A percentile compares a stretch with the other conserved stretches of the same genome.
Evolutionary conservation across 164 flowering plant genomes (phyloP).

Genomic region (Taxillus chinensis): DNA sequence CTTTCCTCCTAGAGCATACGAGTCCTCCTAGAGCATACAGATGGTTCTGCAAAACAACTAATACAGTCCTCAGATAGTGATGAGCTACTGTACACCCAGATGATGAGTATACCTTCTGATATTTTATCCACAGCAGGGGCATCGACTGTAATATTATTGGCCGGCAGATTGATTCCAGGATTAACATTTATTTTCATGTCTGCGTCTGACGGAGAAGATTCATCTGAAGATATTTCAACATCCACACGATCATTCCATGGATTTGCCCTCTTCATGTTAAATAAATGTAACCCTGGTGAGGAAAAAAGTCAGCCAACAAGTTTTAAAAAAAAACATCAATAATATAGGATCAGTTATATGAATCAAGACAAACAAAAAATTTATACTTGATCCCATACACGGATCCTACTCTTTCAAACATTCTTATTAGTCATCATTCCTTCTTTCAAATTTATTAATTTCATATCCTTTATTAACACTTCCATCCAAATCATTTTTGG

Average conservation of each 20-base stretch:
- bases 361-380: too few relatives aligned
- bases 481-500: too few relatives aligned
- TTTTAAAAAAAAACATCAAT: too few relatives aligned
- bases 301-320: background rate
- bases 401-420: too few relatives aligned
- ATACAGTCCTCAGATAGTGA: background rate
- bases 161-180: slow-evolving; percentile 7
- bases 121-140: slow-evolving; percentile 13
- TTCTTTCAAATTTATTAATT: too few relatives aligned
- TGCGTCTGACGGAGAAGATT: background rate
- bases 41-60: background rate
- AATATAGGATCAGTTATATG: too few relatives aligned
- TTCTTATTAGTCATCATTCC: too few relatives aligned
- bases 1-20: background rate
- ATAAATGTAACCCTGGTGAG: background rate
- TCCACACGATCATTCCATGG: slow-evolving; percentile 1
- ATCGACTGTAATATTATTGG: background rate
- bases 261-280: background rate
- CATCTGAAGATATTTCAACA: slow-evolving; percentile 1
- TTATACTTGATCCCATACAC: too few relatives aligned
- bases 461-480: too few relatives aligned
- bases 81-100: background rate
- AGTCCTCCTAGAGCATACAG: background rate
- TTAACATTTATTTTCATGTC: background rate
- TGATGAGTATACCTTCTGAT: slow-evolving; percentile 26